Percentiles rank a stretch among this genome's conserved stretches.
Evolutionary conservation across 768 basidiomycete species (phyloP).

Genomic region (Hygrophoropsis aurantiaca): DNA sequence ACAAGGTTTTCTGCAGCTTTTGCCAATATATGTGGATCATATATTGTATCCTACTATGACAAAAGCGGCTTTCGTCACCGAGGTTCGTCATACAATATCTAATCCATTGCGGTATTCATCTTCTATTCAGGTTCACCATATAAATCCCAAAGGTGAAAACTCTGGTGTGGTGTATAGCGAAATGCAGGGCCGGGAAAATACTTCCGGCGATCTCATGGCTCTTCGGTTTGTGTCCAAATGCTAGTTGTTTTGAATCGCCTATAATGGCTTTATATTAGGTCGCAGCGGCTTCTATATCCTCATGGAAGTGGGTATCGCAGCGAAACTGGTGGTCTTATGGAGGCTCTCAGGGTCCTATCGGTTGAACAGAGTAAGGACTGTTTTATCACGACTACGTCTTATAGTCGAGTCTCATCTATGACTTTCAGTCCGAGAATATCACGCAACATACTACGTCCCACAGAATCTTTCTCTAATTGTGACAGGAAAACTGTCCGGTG

Average conservation of each 20-base stretch:
- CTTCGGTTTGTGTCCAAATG: conserved; percentile 54
- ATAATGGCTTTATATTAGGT: conserved; percentile 37
- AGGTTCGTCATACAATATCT: conserved; percentile 38
- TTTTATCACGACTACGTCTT: conserved; percentile 6
- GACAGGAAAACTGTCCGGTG: conserved; percentile 79
- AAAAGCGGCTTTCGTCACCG: conserved; percentile 74
- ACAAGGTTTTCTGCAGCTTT: conserved; percentile 83
- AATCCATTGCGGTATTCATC: conserved; percentile 1
- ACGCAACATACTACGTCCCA: conserved; percentile 86
- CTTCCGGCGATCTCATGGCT: conserved; percentile 86
- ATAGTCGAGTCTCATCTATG: conserved; percentile 14
- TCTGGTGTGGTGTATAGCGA: conserved; percentile 96
- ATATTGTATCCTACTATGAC: conserved; percentile 95
- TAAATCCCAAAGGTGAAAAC: conserved; percentile 86
- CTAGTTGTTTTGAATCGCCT: not conserved
- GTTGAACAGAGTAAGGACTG: conserved; percentile 77
- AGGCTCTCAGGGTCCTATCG: conserved; percentile 79
- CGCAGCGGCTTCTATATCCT: conserved; percentile 81
- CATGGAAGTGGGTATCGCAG: conserved; percentile 86
- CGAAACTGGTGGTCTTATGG: conserved; percentile 96
- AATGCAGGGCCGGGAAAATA: conserved; percentile 97
- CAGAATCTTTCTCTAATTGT: conserved; percentile 91
- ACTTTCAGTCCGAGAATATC: conserved; percentile 80
- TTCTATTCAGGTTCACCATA: conserved; percentile 77
- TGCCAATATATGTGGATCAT: conserved; percentile 93